Conservation (phyloP, 345 rosid species). For the Abelmoschus esculentus region DNA sequence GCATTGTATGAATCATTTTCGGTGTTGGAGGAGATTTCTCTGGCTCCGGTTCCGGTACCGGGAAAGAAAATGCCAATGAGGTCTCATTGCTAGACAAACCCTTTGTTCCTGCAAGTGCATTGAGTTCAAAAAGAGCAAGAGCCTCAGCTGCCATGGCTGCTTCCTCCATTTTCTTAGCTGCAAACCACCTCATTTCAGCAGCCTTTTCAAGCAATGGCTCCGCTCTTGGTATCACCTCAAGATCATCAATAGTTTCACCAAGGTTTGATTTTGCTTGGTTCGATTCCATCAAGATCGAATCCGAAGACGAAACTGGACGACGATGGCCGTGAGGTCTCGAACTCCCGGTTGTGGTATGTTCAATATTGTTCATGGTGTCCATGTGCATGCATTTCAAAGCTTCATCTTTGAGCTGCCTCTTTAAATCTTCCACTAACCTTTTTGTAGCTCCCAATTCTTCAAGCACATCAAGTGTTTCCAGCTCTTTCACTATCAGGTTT, state of each 20-base stretch:
- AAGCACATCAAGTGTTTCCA: constrained; percentile 83
- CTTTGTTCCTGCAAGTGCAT: constrained; percentile 47
- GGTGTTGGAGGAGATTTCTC: constrained; percentile 12
- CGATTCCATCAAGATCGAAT: constrained; percentile 65
- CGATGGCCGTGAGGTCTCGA: constrained; percentile 20
- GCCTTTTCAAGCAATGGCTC: constrained; percentile 30
- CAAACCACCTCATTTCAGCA: constrained; percentile 79
- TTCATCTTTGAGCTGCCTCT: constrained; percentile 76
- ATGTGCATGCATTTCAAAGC: constrained; percentile 34
- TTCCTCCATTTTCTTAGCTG: constrained; percentile 95
- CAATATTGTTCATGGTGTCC: constrained; percentile 31
- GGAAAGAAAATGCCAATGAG: constrained; percentile 33
- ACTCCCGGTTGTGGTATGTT: constrained; percentile 20
- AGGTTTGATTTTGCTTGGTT: constrained; percentile 82
- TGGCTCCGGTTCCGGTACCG: not conserved
- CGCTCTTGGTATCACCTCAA: constrained; percentile 31
- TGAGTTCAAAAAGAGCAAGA: constrained; percentile 39
- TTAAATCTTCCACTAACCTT: constrained; percentile 76
- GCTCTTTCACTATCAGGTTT: constrained; percentile 82
- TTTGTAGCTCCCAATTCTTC: constrained; percentile 87
- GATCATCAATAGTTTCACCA: constrained; percentile 72
- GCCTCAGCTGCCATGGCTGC: constrained; percentile 96
- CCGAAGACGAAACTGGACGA: constrained; percentile 54
- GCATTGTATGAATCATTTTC: constrained; percentile 15
- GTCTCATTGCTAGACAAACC: constrained; percentile 38